Conservation (phyloP, 2,329 filamentous ascomycete species). For the Cryphonectria carpinicola region DNA sequence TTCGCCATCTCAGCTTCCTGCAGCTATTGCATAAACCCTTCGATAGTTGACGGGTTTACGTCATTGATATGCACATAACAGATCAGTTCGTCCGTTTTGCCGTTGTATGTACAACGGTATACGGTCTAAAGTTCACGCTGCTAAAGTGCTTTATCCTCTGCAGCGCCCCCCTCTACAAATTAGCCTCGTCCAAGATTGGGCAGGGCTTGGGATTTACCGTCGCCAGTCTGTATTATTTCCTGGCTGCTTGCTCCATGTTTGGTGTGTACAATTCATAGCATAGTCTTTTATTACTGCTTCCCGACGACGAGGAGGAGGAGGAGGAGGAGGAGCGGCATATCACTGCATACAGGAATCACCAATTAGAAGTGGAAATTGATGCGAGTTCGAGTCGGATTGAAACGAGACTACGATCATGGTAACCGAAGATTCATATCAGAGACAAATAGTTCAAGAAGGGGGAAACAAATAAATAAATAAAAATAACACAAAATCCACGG, state of each 20-base stretch:
- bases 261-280: not conserved
- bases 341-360: too few species aligned
- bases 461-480: not conserved
- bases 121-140: not conserved
- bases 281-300: not conserved
- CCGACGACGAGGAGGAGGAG: too few species aligned
- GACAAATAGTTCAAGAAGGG: not conserved
- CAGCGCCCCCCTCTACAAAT: not conserved
- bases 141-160: not conserved
- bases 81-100: not conserved
- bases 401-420: not conserved
- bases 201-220: not conserved
- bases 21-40: not conserved
- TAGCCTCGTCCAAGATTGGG: not conserved
- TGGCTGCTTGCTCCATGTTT: not conserved
- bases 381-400: not conserved
- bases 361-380: not conserved
- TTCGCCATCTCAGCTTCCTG: not conserved
- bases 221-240: not conserved
- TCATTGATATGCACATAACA: slow-evolving; percentile 8
- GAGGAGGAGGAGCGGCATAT: not conserved
- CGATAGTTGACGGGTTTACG: not conserved
- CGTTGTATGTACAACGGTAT: not conserved
- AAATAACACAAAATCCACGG: not conserved
- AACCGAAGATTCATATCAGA: not conserved